phyloP scores from a whole-genome alignment of 1,284 basidiomycete genomes.

The Megacollybia platyphylla region DNA sequence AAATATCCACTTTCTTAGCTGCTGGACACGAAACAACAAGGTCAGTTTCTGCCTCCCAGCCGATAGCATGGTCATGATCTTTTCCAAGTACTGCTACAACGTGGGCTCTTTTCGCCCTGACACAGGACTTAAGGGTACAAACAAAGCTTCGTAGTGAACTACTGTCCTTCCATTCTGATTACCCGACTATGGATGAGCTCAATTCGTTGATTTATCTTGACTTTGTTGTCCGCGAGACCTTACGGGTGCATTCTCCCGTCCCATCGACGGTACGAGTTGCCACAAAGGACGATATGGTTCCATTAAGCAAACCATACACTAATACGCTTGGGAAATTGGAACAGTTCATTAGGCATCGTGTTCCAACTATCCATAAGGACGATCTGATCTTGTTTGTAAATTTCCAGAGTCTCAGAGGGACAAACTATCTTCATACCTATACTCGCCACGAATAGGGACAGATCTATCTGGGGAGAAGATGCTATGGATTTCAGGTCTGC shows the following conservation, averaged over 20 bases:
- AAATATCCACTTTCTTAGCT: constrained; percentile 47
- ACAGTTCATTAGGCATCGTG: constrained; percentile 19
- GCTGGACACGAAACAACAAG: constrained; percentile 76
- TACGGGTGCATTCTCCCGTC: constrained; percentile 58
- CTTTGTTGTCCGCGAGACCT: constrained; percentile 52
- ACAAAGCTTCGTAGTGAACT: constrained; percentile 60
- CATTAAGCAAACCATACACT: constrained; percentile 28
- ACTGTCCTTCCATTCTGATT: constrained; percentile 30
- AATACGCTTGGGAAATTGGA: constrained; percentile 25
- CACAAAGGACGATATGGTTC: constrained; percentile 43
- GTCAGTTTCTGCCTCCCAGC: constrained; percentile 12
- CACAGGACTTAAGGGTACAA: constrained; percentile 43
- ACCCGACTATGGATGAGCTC: constrained; percentile 48
- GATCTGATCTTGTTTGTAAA: neutral
- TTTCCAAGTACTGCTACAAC: constrained; percentile 30
- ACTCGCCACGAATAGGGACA: constrained; percentile 22
- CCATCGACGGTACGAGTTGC: constrained; percentile 37
- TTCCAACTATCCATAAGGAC: neutral
- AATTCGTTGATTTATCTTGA: constrained; percentile 50
- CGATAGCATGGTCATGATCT: neutral
- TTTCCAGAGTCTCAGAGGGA: constrained; percentile 21
- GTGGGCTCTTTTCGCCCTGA: constrained; percentile 57
- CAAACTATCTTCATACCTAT: constrained; percentile 24
- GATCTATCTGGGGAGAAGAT: constrained; percentile 32
- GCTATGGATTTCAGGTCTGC: constrained; percentile 24